Conservation (phyloP, 148 eudicot species). For the Diospyros lotus region DNA sequence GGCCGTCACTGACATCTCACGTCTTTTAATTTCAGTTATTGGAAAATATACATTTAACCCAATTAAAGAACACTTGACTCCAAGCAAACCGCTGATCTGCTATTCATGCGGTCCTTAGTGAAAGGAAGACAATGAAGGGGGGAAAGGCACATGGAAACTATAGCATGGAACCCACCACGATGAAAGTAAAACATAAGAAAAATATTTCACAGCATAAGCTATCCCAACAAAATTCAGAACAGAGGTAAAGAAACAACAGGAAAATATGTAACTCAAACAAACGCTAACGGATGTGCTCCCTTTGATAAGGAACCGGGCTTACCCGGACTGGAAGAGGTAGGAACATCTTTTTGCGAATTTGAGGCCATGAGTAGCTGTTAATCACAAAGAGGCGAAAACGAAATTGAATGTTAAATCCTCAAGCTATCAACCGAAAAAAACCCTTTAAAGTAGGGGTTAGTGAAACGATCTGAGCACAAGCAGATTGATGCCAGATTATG, state of each 20-base stretch:
- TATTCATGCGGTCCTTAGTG: too few relatives aligned
- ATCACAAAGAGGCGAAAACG: neutral
- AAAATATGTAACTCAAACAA: neutral
- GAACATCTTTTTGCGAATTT: slow-evolving; percentile 31
- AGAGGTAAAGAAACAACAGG: neutral
- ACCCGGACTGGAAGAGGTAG: slow-evolving; percentile 28
- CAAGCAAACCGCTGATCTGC: too few relatives aligned
- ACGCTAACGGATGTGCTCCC: neutral
- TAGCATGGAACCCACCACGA: neutral
- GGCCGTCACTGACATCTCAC: too few relatives aligned
- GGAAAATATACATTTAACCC: too few relatives aligned
- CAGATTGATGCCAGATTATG: neutral
- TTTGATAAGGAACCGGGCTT: neutral
- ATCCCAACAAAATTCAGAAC: neutral
- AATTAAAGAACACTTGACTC: too few relatives aligned
- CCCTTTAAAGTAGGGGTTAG: neutral
- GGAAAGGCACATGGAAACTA: neutral
- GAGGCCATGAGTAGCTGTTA: slow-evolving; percentile 33
- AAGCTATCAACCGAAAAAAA: neutral
- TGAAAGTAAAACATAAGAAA: neutral
- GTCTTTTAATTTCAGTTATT: too few relatives aligned
- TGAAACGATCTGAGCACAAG: neutral
- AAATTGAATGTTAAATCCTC: neutral
- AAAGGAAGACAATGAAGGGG: too few relatives aligned
- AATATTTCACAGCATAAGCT: too few relatives aligned